Percentiles rank a stretch among this genome's conserved stretches.
Evolutionary conservation across 495 filamentous ascomycete genomes (phyloP).

Genomic region (Lichenothelia convexa): DNA sequence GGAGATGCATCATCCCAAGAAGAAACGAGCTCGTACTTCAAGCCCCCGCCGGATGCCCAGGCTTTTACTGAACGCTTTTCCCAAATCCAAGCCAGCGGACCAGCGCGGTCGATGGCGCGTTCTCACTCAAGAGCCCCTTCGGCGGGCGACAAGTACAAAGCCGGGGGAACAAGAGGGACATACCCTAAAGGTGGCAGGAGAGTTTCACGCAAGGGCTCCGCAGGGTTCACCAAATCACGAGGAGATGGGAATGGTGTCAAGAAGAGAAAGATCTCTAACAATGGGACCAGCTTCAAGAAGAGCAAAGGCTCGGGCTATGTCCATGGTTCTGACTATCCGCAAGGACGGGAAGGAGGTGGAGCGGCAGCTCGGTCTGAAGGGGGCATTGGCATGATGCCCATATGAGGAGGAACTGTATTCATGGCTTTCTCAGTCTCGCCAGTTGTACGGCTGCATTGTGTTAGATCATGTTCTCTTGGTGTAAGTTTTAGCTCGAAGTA

Average conservation of each 20-base stretch:
- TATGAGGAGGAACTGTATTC: conserved; percentile 2
- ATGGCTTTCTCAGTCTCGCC: conserved; percentile 1
- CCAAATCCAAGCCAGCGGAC: not conserved
- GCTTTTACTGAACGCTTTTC: conserved; percentile 4
- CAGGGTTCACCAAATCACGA: conserved; percentile 1
- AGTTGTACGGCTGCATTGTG: no score
- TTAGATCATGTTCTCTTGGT: no score
- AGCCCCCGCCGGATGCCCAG: conserved; percentile 1
- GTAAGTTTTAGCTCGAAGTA: no score
- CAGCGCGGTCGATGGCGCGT: not conserved
- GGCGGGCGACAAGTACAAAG: conserved; percentile 1
- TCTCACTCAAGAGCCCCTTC: not conserved
- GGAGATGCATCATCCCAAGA: conserved; percentile 4
- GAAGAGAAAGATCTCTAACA: conserved; percentile 3
- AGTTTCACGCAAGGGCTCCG: not conserved
- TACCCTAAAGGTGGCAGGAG: not conserved
- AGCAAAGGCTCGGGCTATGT: no score
- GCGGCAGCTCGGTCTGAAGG: conserved; percentile 1
- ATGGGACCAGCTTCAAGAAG: no score
- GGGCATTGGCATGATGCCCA: conserved; percentile 10
- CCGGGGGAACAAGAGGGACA: not conserved
- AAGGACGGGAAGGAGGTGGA: conserved; percentile 1
- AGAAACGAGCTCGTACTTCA: conserved; percentile 12
- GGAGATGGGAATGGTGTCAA: conserved; percentile 1
- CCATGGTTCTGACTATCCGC: conserved; percentile 1